Evolutionary conservation across 169 alveolate species (phyloP), one percentile per base, ranked within the genome.

Genomic region (Eimeria sp.): DNA sequence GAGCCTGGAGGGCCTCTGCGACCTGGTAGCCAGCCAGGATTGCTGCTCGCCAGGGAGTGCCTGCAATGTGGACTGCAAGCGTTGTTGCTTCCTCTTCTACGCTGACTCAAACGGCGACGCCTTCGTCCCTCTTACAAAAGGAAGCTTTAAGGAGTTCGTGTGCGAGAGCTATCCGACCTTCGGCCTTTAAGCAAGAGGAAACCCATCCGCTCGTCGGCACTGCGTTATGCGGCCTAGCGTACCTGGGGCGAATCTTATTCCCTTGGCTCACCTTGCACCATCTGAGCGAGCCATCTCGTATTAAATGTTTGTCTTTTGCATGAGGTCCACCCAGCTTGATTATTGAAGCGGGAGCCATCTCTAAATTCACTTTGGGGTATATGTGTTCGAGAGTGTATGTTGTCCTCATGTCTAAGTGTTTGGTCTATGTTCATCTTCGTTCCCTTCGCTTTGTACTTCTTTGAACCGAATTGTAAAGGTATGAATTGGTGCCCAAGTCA

Each of bases 71-170:
- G 92, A 49, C 57, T 84, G 92, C 83, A 58, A 87, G 45, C 93
- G 93, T 49, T 63, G 82, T 51, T 87, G 93, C 63, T 63, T 87
- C 61, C 93, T 87, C 49, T 87, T 87, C 63, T 87, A 87, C 72
- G 93, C 93, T 65, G 93, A 87, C 93, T 1, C 61, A 43, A 87
- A 87, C 45, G 93, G 93, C 61, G 93, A 87, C 18, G 93, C 93
- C 13, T 87, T 87, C 45, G 82, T 45, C n/a, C 93, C 93, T 65
- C 93, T 87, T 20, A 87, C 83, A n/a, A 87, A 63, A 25, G 82
- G 45, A 22, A 61, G 13, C 78, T 87, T 87, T 30, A 49, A 34
- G 45, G 83, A 87, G 65, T 87, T 87, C 45, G 93, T 87, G 54
- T 49, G 82, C 47, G 93, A 87, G 40, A 63, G 82, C 40, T 87